These are phyloP conservation scores for Fusarium pseudonygamai DNA, from an alignment of 2,329 filamentous ascomycete genomes.

Conservation along the genomic window DNA sequence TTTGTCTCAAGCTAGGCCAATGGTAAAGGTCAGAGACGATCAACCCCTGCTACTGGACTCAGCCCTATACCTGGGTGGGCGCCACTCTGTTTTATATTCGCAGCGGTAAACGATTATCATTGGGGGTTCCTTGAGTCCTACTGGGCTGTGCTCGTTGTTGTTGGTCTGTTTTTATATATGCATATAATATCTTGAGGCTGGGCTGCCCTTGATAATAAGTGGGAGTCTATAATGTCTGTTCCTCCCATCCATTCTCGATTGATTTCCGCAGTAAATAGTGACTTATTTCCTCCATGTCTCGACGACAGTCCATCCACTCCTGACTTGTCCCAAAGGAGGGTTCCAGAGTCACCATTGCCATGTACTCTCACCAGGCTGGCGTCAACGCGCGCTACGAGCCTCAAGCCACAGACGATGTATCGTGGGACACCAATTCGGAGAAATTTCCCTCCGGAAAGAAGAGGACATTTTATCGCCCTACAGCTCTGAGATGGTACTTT, in stretches of 20 bases:
- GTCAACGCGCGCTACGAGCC: slow-evolving; percentile 36
- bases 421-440: slow-evolving; percentile 29
- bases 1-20: slow-evolving; percentile 7
- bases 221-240: not conserved
- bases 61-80: slow-evolving; percentile 3
- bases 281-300: not conserved
- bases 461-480: slow-evolving; percentile 37
- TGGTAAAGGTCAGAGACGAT: not conserved
- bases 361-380: slow-evolving; percentile 35
- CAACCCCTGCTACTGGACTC: slow-evolving; percentile 3
- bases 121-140: not conserved
- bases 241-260: not conserved
- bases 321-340: not conserved
- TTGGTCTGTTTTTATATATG: slow-evolving; percentile 9
- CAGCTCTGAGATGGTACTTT: slow-evolving; percentile 42
- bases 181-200: slow-evolving; percentile 7
- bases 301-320: not conserved
- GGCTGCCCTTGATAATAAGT: not conserved
- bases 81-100: slow-evolving; percentile 13
- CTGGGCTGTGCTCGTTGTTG: slow-evolving; percentile 2
- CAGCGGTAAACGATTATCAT: not conserved
- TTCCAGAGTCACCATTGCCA: slow-evolving; percentile 1
- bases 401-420: slow-evolving; percentile 35
- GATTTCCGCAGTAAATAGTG: not conserved
- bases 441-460: slow-evolving; percentile 26